A percentile compares a stretch with the other conserved stretches of the same genome.
Conservation (phyloP, 2,329 filamentous ascomycete species). For the Penicillium sp. region DNA sequence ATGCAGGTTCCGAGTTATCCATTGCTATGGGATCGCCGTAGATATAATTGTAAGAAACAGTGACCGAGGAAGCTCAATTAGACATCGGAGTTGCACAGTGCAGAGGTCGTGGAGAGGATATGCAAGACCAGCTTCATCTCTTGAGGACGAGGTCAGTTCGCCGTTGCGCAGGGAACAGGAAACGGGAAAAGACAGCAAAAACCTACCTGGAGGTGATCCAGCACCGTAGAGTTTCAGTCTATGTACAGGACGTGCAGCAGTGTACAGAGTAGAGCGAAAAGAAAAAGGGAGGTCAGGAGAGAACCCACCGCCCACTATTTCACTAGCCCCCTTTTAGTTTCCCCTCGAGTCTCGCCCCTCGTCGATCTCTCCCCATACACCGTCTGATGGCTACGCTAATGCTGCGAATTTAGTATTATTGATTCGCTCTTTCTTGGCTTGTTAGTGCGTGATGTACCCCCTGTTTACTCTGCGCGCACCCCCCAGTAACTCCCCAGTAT, state of each 20-base stretch:
- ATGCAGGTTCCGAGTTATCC: slow-evolving; percentile 23
- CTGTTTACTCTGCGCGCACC: slow-evolving; percentile 1
- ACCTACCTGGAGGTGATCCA: slow-evolving; percentile 17
- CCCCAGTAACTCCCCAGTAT: too few species aligned
- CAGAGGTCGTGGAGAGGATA: slow-evolving; percentile 4
- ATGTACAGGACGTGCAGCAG: not conserved
- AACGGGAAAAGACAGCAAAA: not conserved
- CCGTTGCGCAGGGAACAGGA: not conserved
- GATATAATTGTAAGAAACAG: not conserved
- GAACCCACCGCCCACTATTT: slow-evolving; percentile 15
- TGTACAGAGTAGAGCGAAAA: slow-evolving; percentile 1
- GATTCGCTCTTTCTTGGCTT: not conserved
- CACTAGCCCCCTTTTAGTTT: slow-evolving; percentile 20
- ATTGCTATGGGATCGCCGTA: slow-evolving; percentile 13
- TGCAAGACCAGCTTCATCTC: slow-evolving; percentile 19
- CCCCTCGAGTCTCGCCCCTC: slow-evolving; percentile 24
- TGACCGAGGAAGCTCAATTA: slow-evolving; percentile 3
- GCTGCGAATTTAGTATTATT: not conserved
- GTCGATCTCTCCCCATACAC: slow-evolving; percentile 29
- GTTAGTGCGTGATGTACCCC: not conserved
- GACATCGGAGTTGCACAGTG: not conserved
- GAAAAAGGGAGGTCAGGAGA: slow-evolving; percentile 20
- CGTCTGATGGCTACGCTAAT: slow-evolving; percentile 16
- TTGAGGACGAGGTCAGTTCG: slow-evolving; percentile 1
- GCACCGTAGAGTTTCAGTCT: slow-evolving; percentile 11